Base-by-base conservation (phyloP, 345 rosid genomes). In the Fremontodendron californicum region DNA sequence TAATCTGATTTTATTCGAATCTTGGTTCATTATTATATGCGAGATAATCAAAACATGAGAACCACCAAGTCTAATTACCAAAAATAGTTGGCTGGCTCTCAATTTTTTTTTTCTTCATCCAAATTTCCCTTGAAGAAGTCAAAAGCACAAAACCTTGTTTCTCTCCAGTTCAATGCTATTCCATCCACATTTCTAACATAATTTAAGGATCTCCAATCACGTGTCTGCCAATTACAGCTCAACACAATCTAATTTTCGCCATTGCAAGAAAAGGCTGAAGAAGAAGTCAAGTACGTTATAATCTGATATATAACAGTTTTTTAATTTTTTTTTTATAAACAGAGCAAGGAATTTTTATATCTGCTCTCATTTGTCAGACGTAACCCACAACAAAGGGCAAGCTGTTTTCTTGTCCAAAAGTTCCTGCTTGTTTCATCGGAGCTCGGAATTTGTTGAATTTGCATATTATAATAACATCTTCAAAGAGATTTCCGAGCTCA, bases 141-240 rank as follows among this genome's bases (percentile, higher is more conserved):
- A 84, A 78, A 66, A 76, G 6, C 52, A 57, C 61, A 69, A 52
- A 67, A 8, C 82, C 86, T 78, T 33, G 3, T 79, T 82, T 84
- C 37, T 48, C 64, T 65, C 73, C 63, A 78, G 58, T 23, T 77
- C 69, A 49, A 72, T 62, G 23, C 4, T 5, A 76, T 71, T 58
- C 11, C 49, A 54, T 49, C 87, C 81, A 76, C 52, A 77, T 12
- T 77, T n/a, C n/a, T n/a, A n/a, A 79, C 80, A 78, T 18, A 62
- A 82, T 81, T 40, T 55, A 76, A 83, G 86, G 80, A 81, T 82
- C 82, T 82, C 88, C 90, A 87, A 74, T 83, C 90, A 87, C 90
- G 84, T 81, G 87, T 81, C 87, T 75, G 31, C 23, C 78, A 39
- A 73, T 73, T 51, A 54, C 63, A 49, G 37, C 9, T 19, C 6